phyloP scores from a whole-genome alignment of 2,329 filamentous ascomycete genomes.

The Trichoderma lentiforme region DNA sequence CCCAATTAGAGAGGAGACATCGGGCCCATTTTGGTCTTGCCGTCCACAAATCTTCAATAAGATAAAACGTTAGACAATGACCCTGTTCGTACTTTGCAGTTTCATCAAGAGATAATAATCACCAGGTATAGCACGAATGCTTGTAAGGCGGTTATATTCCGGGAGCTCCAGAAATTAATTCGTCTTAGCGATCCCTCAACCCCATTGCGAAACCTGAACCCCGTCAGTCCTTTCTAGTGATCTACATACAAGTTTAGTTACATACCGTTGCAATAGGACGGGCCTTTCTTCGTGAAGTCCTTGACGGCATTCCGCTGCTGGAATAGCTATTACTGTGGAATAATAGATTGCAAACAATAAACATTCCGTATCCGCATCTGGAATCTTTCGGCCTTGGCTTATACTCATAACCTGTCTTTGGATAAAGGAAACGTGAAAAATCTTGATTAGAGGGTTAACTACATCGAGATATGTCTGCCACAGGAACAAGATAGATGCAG shows the following conservation, averaged over 20 bases:
- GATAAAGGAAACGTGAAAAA: constrained; percentile 19
- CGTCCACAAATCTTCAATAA: constrained; percentile 1
- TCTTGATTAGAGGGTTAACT: constrained; percentile 20
- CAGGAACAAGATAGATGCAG: background rate
- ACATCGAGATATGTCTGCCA: constrained; percentile 21
- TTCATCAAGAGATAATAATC: background rate
- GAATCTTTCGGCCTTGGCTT: background rate
- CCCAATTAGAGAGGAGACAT: constrained; percentile 17
- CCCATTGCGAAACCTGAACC: background rate
- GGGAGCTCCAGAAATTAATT: constrained; percentile 18
- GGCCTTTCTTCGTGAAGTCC: constrained; percentile 7
- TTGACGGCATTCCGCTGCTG: constrained; percentile 6
- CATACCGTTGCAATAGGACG: constrained; percentile 10
- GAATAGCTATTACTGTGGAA: constrained; percentile 5
- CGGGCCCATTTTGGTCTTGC: constrained; percentile 14
- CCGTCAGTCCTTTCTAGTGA: background rate
- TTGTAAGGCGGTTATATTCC: constrained; percentile 19
- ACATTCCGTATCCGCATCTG: constrained; percentile 13
- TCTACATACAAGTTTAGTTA: background rate
- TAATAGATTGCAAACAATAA: constrained; percentile 22
- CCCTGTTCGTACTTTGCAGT: too few species aligned
- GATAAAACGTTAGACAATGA: background rate
- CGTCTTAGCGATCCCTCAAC: background rate
- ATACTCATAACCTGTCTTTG: constrained; percentile 11
- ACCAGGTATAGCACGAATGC: constrained; percentile 22